These are phyloP conservation scores for Protea cynaroides DNA, from an alignment of 164 flowering plant species.

Conservation along the genomic window DNA sequence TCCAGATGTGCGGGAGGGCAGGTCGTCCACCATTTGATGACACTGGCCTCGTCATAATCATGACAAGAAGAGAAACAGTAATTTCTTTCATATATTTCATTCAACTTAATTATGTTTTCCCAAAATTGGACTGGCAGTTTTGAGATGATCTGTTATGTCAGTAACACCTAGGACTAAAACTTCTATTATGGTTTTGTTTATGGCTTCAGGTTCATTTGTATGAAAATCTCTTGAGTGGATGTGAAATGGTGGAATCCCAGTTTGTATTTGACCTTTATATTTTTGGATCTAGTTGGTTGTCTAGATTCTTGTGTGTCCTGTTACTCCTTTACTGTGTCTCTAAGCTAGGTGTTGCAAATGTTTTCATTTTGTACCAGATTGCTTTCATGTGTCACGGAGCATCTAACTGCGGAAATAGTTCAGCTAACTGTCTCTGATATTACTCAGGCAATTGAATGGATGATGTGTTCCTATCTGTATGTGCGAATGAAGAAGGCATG, in stretches of 20 bases:
- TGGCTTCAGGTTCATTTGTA: conserved; percentile 79
- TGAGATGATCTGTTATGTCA: background rate
- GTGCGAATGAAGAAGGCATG: conserved; percentile 92
- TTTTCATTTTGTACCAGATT: conserved; percentile 36
- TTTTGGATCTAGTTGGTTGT: conserved; percentile 3
- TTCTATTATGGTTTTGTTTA: conserved; percentile 1
- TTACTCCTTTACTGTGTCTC: background rate
- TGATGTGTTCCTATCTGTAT: conserved; percentile 88
- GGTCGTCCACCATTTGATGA: conserved; percentile 99
- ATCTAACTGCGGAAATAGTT: conserved; percentile 97
- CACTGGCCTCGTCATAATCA: conserved; percentile 87
- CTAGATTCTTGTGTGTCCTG: background rate
- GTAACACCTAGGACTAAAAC: background rate
- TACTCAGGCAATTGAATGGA: conserved; percentile 89
- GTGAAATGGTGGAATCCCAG: conserved; percentile 97
- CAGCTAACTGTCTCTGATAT: conserved; percentile 83
- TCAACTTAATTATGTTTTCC: background rate
- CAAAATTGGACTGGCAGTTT: background rate
- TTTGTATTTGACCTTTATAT: conserved; percentile 27
- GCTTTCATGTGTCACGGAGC: conserved; percentile 86
- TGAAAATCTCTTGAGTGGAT: conserved; percentile 91
- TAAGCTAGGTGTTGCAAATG: conserved; percentile 3
- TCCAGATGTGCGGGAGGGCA: conserved; percentile 97
- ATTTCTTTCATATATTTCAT: conserved; percentile 4
- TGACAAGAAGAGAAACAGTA: conserved; percentile 97